These are phyloP conservation scores for Avena eriantha DNA, from an alignment of 176 grass and related monocot genomes.

Conservation along the genomic window DNA sequence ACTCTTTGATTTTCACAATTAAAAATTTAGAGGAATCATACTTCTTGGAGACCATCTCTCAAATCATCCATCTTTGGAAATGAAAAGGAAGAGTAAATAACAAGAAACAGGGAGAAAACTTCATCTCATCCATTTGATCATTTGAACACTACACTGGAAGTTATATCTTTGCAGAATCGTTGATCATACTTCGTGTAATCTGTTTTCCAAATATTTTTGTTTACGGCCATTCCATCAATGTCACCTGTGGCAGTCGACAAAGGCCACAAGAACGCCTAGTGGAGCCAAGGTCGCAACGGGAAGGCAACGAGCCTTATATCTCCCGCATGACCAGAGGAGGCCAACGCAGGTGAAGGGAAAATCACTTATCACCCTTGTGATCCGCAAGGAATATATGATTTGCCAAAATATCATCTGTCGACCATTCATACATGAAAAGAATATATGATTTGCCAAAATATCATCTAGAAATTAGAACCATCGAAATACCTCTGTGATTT, in stretches of 20 bases:
- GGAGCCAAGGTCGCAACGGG: not conserved
- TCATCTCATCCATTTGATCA: too few species aligned
- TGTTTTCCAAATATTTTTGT: not conserved
- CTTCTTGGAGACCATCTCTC: not conserved
- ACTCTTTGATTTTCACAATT: too few species aligned
- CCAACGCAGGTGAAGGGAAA: not conserved
- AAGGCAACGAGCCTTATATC: not conserved
- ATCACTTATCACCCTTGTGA: not conserved
- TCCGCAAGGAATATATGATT: not conserved
- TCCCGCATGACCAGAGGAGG: not conserved
- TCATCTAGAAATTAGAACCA: too few species aligned
- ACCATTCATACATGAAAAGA: not conserved
- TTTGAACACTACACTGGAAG: too few species aligned
- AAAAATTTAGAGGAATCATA: not conserved
- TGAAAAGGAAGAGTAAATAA: not conserved
- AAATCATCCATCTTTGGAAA: not conserved
- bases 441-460: too few species aligned
- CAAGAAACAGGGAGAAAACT: not conserved
- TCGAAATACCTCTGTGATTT: too few species aligned
- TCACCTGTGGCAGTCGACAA: not conserved
- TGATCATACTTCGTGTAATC: too few species aligned
- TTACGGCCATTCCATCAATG: not conserved
- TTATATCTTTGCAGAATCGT: too few species aligned
- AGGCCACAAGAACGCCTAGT: not conserved
- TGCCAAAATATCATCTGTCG: not conserved